These are phyloP conservation scores for Candida sonorensis DNA, from an alignment of 805 yeast genomes.

Conservation along the genomic window DNA sequence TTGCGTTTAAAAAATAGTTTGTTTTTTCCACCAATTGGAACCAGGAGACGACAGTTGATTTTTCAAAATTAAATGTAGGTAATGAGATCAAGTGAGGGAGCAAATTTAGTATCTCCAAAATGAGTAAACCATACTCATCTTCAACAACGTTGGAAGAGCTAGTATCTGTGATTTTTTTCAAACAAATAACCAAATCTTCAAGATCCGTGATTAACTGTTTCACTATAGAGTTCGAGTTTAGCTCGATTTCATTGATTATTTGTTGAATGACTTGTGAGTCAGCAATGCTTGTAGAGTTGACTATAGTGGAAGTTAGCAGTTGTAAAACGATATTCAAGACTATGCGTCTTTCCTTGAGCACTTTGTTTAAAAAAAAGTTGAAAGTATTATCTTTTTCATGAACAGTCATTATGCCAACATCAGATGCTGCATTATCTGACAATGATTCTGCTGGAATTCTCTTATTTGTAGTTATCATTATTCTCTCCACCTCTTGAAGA, in stretches of 20 bases:
- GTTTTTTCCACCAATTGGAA: constrained; percentile 39
- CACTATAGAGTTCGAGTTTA: constrained; percentile 11
- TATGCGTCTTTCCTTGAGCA: constrained; percentile 45
- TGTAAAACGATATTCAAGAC: constrained; percentile 37
- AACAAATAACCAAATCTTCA: constrained; percentile 4
- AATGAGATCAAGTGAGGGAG: constrained; percentile 22
- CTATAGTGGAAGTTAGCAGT: constrained; percentile 26
- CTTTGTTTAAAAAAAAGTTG: constrained; percentile 30
- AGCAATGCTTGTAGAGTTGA: too few relatives aligned
- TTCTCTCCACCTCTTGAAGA: constrained; percentile 40
- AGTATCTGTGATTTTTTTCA: constrained; percentile 7
- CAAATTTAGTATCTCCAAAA: constrained; percentile 20
- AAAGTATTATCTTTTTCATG: constrained; percentile 30
- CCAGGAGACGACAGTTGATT: constrained; percentile 42
- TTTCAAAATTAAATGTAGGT: constrained; percentile 16
- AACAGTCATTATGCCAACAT: too few relatives aligned
- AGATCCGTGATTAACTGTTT: too few relatives aligned
- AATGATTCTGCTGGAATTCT: constrained; percentile 32
- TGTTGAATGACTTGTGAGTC: too few relatives aligned
- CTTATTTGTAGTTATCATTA: constrained; percentile 33
- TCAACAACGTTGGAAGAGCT: constrained; percentile 10
- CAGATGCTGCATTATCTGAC: too few relatives aligned
- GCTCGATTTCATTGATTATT: constrained; percentile 32
- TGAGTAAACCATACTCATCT: constrained; percentile 10
- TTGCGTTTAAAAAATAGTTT: constrained; percentile 11